These are phyloP conservation scores for Vanderwaltozyma yarrowii DNA, from an alignment of 805 yeast species.

Conservation along the genomic window DNA sequence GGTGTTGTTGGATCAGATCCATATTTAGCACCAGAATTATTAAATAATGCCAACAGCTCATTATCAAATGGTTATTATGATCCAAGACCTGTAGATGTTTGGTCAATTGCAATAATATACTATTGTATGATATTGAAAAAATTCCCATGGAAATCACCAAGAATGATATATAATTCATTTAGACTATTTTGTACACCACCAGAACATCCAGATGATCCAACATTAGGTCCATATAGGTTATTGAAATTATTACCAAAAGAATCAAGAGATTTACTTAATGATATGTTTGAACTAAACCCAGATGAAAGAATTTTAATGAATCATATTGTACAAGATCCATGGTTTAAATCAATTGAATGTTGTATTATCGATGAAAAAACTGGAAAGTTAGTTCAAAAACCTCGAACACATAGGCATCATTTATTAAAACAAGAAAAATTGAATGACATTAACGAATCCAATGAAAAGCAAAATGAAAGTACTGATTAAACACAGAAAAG, in stretches of 20 bases:
- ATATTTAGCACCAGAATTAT: conserved; percentile 87
- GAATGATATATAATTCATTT: conserved; percentile 61
- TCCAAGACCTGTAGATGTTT: conserved; percentile 79
- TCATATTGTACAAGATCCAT: conserved; percentile 46
- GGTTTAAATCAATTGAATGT: conserved; percentile 44
- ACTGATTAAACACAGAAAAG: no score
- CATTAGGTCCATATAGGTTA: conserved; percentile 62
- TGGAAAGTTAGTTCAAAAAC: conserved; percentile 17
- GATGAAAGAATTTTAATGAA: conserved; percentile 47
- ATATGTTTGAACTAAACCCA: conserved; percentile 58
- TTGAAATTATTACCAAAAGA: conserved; percentile 60
- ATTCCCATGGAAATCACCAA: conserved; percentile 96
- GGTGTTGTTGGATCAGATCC: conserved; percentile 97
- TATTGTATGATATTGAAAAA: conserved; percentile 82
- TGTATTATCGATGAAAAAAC: conserved; percentile 33
- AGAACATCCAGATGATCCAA: conserved; percentile 32
- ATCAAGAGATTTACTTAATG: conserved; percentile 48
- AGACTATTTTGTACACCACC: conserved; percentile 47
- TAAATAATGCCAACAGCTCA: conserved; percentile 22
- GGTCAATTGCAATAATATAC: conserved; percentile 89
- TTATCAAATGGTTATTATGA: conserved; percentile 40
- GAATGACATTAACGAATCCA: neutral
- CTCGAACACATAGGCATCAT: conserved; percentile 50
- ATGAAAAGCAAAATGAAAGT: neutral
- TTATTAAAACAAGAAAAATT: conserved; percentile 31